Evolutionary conservation across 164 flowering plant genomes (phyloP).

Genomic region (Echeveria elegans): DNA sequence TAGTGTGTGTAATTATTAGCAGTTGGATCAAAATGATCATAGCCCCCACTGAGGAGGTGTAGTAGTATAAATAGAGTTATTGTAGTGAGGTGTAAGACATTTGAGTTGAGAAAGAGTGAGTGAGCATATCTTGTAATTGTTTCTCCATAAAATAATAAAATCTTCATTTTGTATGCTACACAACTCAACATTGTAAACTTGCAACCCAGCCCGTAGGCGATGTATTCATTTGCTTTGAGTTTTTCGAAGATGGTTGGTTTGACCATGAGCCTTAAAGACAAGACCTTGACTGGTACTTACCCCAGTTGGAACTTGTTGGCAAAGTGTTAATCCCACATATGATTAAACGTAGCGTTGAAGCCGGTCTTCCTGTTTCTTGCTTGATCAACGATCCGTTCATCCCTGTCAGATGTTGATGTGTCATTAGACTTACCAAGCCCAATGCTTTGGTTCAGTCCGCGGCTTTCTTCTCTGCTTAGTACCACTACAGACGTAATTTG

Average conservation of each 20-base stretch:
- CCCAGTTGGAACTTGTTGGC: conserved; percentile 38
- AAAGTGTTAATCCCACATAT: conserved; percentile 24
- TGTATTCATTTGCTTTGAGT: conserved; percentile 54
- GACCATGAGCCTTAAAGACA: conserved; percentile 18
- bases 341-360: conserved; percentile 21
- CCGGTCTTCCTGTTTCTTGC: conserved; percentile 51
- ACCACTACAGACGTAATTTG: conserved; percentile 30
- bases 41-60: no score
- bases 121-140: no score
- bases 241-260: conserved; percentile 49
- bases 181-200: conserved; percentile 16
- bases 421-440: conserved; percentile 37
- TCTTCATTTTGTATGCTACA: no score
- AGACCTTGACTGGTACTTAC: conserved; percentile 28
- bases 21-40: no score
- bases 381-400: conserved; percentile 63
- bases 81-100: no score
- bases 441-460: conserved; percentile 66
- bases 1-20: no score
- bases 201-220: conserved; percentile 34
- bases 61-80: no score
- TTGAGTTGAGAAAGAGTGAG: no score
- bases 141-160: no score
- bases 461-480: conserved; percentile 52
- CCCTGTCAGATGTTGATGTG: conserved; percentile 53